Evolutionary conservation across 73 alveolate species (phyloP).

Genomic region (Tetrahymena malaccensis): DNA sequence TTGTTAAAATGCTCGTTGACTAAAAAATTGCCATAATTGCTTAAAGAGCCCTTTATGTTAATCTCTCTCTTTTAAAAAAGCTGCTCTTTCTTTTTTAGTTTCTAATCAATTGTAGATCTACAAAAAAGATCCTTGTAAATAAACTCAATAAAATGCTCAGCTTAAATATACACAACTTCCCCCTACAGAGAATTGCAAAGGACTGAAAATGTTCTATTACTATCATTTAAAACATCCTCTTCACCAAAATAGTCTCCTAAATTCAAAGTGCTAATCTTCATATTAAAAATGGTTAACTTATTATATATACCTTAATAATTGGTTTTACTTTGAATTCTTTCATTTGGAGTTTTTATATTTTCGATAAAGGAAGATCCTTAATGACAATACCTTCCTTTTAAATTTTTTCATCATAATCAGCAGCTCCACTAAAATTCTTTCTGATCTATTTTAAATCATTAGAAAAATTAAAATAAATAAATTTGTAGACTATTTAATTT

Average conservation of each 20-base stretch:
- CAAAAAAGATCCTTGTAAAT: neutral
- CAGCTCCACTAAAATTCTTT: neutral
- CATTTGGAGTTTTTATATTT: neutral
- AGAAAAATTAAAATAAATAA: no score
- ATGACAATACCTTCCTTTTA: neutral
- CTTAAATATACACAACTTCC: neutral
- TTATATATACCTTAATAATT: neutral
- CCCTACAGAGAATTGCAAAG: neutral
- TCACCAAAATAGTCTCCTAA: neutral
- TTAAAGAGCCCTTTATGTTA: neutral
- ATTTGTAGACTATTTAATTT: no score
- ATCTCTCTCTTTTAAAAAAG: neutral
- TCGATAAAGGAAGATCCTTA: neutral
- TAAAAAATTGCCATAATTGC: neutral
- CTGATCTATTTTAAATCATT: neutral
- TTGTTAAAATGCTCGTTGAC: neutral
- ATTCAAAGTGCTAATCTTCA: neutral
- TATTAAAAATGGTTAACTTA: neutral
- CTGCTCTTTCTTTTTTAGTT: neutral
- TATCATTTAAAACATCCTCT: neutral
- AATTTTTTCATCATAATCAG: neutral
- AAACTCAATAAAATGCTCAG: neutral
- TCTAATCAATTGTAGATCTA: neutral
- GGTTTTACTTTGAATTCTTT: neutral
- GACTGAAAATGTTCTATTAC: neutral